phyloP scores from a whole-genome alignment of 768 basidiomycete species.

The Psilocybe sp. region DNA sequence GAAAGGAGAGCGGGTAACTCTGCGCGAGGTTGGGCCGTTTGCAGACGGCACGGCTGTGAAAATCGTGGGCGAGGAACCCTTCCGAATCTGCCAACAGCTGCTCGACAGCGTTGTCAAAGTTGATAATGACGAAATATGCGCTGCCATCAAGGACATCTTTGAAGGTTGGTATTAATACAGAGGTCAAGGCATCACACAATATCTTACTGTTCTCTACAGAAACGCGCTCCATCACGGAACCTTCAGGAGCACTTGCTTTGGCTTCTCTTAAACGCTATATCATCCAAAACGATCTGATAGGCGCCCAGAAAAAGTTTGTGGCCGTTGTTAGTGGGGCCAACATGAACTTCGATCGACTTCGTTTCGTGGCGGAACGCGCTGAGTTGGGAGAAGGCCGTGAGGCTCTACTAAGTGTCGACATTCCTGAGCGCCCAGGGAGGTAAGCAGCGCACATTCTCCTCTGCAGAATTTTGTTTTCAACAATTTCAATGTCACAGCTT shows the following conservation, averaged over 20 bases:
- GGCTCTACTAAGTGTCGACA: slow-evolving; percentile 89
- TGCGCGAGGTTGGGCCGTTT: slow-evolving; percentile 93
- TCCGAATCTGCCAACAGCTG: slow-evolving; percentile 84
- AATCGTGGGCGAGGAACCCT: slow-evolving; percentile 92
- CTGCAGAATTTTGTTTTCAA: not conserved
- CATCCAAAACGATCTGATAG: slow-evolving; percentile 72
- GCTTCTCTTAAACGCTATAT: slow-evolving; percentile 93
- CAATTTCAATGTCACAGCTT: slow-evolving; percentile 52
- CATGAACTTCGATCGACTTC: slow-evolving; percentile 96
- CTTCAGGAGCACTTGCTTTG: slow-evolving; percentile 89
- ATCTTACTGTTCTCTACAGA: slow-evolving; percentile 45
- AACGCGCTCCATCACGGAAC: slow-evolving; percentile 94
- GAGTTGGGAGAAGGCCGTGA: slow-evolving; percentile 95
- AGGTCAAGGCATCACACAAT: not conserved
- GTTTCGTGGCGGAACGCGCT: slow-evolving; percentile 98
- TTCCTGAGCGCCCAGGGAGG: slow-evolving; percentile 93
- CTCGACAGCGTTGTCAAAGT: slow-evolving; percentile 83
- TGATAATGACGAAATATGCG: slow-evolving; percentile 95
- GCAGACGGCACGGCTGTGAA: slow-evolving; percentile 97
- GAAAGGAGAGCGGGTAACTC: slow-evolving; percentile 76
- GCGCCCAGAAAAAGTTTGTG: slow-evolving; percentile 84
- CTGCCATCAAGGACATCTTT: slow-evolving; percentile 98
- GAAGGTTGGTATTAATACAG: slow-evolving; percentile 60
- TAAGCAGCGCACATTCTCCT: slow-evolving; percentile 28
- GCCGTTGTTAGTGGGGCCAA: slow-evolving; percentile 94